Percentiles rank a stretch among this genome's conserved stretches.
Evolutionary conservation across 1,284 basidiomycete genomes (phyloP).

Genomic region (Puccinia novopanici): DNA sequence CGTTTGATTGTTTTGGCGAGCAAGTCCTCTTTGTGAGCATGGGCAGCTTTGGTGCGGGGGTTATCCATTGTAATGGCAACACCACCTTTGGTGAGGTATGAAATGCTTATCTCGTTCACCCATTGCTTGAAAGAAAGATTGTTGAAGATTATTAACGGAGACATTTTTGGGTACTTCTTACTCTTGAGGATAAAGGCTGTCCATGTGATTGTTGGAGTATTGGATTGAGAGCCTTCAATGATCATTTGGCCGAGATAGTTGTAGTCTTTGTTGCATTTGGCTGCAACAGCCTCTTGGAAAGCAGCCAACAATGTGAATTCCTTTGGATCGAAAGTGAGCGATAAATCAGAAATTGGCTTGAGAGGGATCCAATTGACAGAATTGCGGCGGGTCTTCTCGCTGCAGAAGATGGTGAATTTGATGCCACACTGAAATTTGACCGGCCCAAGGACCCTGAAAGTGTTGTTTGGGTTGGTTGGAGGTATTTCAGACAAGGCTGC

Average conservation of each 20-base stretch:
- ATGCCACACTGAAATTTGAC: not conserved
- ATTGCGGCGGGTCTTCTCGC: not conserved
- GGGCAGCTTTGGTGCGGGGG: not conserved
- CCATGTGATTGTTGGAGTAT: not conserved
- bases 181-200: constrained; percentile 1
- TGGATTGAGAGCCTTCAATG: not conserved
- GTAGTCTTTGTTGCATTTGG: constrained; percentile 19
- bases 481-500: not conserved
- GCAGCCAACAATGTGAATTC: not conserved
- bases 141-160: not conserved
- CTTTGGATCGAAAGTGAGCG: not conserved
- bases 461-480: not conserved
- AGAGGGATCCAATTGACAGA: not conserved
- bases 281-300: too few relatives aligned
- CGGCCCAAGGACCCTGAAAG: not conserved
- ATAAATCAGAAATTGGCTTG: not conserved
- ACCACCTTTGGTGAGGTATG: not conserved
- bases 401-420: not conserved
- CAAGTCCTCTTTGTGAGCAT: not conserved
- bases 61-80: not conserved
- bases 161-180: not conserved
- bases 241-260: not conserved
- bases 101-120: not conserved
- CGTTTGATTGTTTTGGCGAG: not conserved
- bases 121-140: not conserved